Evolutionary conservation across 176 grass and related monocot species (phyloP).

Genomic region (Rhynchospora tenuis): DNA sequence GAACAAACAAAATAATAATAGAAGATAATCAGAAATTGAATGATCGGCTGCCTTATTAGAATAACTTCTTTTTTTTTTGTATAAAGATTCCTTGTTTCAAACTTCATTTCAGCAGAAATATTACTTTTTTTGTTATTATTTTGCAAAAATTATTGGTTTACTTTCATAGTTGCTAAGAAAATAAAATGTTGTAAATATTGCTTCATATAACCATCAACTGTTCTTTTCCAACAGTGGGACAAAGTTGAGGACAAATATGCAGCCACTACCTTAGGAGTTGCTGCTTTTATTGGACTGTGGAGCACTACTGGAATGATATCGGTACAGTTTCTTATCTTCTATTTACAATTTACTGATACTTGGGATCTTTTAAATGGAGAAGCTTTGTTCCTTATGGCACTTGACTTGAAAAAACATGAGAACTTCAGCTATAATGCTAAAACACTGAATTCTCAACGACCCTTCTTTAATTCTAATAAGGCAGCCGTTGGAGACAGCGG

Average conservation of each 20-base stretch:
- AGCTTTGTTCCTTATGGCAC: neutral
- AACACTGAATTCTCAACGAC: neutral
- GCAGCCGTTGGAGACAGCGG: no score
- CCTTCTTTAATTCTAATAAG: no score
- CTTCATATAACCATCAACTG: neutral
- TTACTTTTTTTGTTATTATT: neutral
- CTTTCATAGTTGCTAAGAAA: neutral
- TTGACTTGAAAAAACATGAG: neutral
- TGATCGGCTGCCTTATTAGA: neutral
- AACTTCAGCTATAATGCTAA: neutral
- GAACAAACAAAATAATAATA: neutral
- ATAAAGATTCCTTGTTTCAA: neutral
- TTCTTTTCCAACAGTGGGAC: conserved; percentile 53
- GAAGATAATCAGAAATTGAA: neutral
- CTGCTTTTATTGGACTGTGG: conserved; percentile 65
- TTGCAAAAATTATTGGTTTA: neutral
- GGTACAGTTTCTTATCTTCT: conserved; percentile 27
- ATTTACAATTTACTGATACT: neutral
- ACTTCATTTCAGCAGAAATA: neutral
- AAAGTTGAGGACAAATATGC: conserved; percentile 85
- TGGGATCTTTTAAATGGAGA: neutral
- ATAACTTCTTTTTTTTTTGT: neutral
- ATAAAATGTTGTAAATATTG: neutral
- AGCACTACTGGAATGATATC: conserved; percentile 63
- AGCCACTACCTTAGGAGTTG: conserved; percentile 49